Conservation (phyloP, 2,329 filamentous ascomycete species). For the Neonectria punicea region DNA sequence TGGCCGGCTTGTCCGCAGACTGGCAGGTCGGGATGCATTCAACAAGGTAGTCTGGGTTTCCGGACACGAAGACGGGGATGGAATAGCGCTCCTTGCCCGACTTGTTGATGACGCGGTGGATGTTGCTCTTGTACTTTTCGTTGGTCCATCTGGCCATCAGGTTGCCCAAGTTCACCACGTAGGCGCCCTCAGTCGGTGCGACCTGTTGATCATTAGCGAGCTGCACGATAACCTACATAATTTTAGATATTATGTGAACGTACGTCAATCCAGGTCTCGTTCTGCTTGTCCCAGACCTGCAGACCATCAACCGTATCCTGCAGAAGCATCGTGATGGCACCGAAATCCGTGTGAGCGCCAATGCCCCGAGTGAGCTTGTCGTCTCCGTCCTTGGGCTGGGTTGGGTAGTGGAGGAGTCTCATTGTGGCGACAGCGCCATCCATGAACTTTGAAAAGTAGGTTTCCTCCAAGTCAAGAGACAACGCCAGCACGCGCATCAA, state of each 20-base stretch:
- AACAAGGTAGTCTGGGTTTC: constrained; percentile 58
- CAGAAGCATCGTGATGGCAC: constrained; percentile 65
- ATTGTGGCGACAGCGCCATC: constrained; percentile 56
- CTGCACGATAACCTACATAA: neutral
- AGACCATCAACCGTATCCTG: constrained; percentile 62
- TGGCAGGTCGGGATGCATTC: constrained; percentile 48
- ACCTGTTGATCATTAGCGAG: constrained; percentile 43
- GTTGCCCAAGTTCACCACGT: constrained; percentile 64
- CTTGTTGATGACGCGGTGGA: constrained; percentile 66
- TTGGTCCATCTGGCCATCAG: constrained; percentile 62
- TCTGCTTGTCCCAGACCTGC: constrained; percentile 59
- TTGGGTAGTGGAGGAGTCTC: constrained; percentile 61
- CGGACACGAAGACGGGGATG: constrained; percentile 67
- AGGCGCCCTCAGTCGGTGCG: constrained; percentile 55
- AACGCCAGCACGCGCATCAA: constrained; percentile 55
- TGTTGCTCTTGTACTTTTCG: constrained; percentile 61
- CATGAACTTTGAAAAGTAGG: constrained; percentile 56
- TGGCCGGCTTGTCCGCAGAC: constrained; percentile 35
- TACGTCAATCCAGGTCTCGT: constrained; percentile 55
- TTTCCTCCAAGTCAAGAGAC: constrained; percentile 53
- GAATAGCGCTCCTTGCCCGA: constrained; percentile 62
- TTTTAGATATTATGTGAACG: neutral
- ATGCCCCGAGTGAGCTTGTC: constrained; percentile 50
- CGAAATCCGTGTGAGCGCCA: constrained; percentile 66
- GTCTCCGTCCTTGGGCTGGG: constrained; percentile 49